Conservation (phyloP, 768 basidiomycete genomes). For the Hericium rajendrae region DNA sequence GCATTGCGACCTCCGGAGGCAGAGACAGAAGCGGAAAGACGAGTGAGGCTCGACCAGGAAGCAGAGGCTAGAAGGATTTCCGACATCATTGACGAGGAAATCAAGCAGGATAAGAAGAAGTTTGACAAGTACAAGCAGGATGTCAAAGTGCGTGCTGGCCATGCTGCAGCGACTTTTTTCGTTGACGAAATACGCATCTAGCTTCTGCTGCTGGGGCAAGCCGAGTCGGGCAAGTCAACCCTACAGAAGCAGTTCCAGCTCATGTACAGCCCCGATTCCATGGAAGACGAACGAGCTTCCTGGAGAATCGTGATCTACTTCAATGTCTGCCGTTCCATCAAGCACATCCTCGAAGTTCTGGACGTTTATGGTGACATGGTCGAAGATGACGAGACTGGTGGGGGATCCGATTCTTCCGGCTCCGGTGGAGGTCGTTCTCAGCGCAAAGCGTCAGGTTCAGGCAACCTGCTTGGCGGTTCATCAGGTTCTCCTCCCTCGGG, state of each 20-base stretch:
- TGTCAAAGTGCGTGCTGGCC: conserved; percentile 46
- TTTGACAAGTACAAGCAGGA: conserved; percentile 59
- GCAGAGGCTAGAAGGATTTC: conserved; percentile 68
- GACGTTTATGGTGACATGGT: conserved; percentile 19
- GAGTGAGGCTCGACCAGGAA: conserved; percentile 50
- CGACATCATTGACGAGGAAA: conserved; percentile 75
- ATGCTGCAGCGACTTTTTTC: not conserved
- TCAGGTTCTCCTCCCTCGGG: not conserved
- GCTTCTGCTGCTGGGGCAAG: conserved; percentile 70
- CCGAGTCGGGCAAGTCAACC: conserved; percentile 71
- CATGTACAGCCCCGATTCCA: conserved; percentile 64
- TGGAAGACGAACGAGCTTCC: conserved; percentile 61
- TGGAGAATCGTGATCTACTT: conserved; percentile 80
- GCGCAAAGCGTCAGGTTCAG: not conserved
- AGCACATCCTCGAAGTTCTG: conserved; percentile 24
- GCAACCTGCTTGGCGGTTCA: not conserved
- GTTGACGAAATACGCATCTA: conserved; percentile 24
- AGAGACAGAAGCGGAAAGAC: conserved; percentile 61
- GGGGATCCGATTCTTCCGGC: not conserved
- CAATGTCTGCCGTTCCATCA: conserved; percentile 46
- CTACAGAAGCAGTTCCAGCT: conserved; percentile 75
- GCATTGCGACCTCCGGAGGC: conserved; percentile 54
- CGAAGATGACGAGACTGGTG: conserved; percentile 6
- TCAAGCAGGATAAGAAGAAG: conserved; percentile 59
- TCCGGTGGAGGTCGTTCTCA: conserved; percentile 1